Evolutionary conservation across 352 stramenopile genomes (phyloP), one percentile per base, ranked within the genome.

Genomic region (Phytopythium boreale): DNA sequence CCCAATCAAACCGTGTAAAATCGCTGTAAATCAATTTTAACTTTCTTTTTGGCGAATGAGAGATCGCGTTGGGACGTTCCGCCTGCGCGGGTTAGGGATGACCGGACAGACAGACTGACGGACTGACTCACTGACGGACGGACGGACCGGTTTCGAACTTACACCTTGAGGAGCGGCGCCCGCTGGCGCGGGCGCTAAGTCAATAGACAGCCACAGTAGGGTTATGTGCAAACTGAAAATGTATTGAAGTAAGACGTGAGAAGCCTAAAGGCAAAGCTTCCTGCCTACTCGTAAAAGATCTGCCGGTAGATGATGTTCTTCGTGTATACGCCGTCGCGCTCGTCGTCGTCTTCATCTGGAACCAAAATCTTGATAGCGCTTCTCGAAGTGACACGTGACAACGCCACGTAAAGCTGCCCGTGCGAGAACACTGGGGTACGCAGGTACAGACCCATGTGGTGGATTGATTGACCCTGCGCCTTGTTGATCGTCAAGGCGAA

Each of bases 401-500:
- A 52, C 20, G 62, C 63, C 2, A 76, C 66, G 46, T 75, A 72
- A 0, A 72, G 49, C 47, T 72, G 69, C 12, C 65, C 64, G 24
- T 72, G 64, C 1, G 61, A 29, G 43, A 75, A 70, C 10, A 63
- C 59, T 26, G 57, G 64, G 0, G 2, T n/a, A 7, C 58, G 53
- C 0, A 75, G 51, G 22, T 70, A 75, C 0, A 75, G 2, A 0
- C 44, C 64, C 5, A 75, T 8, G 41, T 70, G 59, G 20, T 62
- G 46, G 1, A 72, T 6, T 0, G 62, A 64, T 20, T 76, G 65
- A 0, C 62, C 62, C 36, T 72, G 69, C 19, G 65, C 57, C 47
- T 64, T 69, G 59, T 67, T 67, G 39, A 73, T 69, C 2, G 58
- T 62, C 52, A 73, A 67, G 0, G 62, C 53, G 34, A 67, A 72